A percentile compares a stretch with the other conserved stretches of the same genome.
These are phyloP conservation scores for Nasturtium officinale DNA, from an alignment of 345 rosid genomes.

Conservation along the genomic window DNA sequence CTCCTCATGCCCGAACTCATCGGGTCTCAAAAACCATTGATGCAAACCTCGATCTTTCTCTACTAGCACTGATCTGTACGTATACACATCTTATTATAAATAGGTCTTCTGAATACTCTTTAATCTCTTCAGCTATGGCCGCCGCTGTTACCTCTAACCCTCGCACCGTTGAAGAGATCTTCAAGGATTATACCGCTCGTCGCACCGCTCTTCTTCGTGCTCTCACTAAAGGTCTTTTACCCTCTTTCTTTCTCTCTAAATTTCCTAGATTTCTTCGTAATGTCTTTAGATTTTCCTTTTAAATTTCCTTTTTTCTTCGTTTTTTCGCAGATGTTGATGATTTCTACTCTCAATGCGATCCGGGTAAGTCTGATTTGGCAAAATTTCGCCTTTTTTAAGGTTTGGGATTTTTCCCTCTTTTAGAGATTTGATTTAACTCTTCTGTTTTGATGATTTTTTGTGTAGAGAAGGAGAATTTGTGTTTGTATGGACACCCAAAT, in stretches of 20 bases:
- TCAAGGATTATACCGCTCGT: slow-evolving; percentile 78
- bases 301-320: neutral
- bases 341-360: slow-evolving; percentile 90
- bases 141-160: slow-evolving; percentile 58
- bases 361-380: slow-evolving; percentile 58
- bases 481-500: slow-evolving; percentile 88
- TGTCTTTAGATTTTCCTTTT: slow-evolving; percentile 14
- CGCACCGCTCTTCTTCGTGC: slow-evolving; percentile 89
- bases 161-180: slow-evolving; percentile 96
- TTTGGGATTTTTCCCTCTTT: neutral
- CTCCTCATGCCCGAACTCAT: slow-evolving; percentile 37
- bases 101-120: neutral
- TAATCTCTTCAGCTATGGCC: slow-evolving; percentile 41
- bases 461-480: slow-evolving; percentile 91
- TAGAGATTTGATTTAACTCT: slow-evolving; percentile 24
- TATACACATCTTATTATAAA: slow-evolving; percentile 6
- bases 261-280: slow-evolving; percentile 13
- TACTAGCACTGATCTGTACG: slow-evolving; percentile 39
- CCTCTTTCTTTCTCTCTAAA: neutral
- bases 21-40: slow-evolving; percentile 35
- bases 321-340: slow-evolving; percentile 78
- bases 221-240: slow-evolving; percentile 65
- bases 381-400: neutral
- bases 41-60: slow-evolving; percentile 36
- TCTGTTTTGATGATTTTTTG: slow-evolving; percentile 8